Base-by-base conservation (phyloP, 352 stramenopile genomes). In the Nannochloropsis limnetica region DNA sequence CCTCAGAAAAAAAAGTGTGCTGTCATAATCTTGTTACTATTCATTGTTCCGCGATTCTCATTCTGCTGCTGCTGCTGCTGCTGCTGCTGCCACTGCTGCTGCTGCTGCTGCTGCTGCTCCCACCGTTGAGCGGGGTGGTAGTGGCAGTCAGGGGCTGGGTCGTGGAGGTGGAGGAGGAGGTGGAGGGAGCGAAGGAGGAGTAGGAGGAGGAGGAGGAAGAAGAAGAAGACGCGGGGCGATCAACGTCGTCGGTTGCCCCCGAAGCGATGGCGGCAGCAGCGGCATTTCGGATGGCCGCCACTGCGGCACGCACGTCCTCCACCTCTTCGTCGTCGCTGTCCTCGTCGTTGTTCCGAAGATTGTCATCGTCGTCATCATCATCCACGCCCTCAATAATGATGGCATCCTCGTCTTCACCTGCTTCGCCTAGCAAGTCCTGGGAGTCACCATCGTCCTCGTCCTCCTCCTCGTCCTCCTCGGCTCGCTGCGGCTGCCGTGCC, bases 361-460 rank as follows among this genome's bases (percentile, higher is more conserved):
- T 11, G n/a, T 28, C 20, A 74, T 74, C 61, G n/a, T 74, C 61
- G 61, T 74, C 54, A 5, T 69, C 54, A 28, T 69, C 54, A 28
- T 69, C 61, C 1, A 74, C 4, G 9, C 61, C 61, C 11, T 74
- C 61, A 4, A 74, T 74, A 11, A 74, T 74, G 61, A 74, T 74
- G 61, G n/a, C 22, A 74, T 74, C 61, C n/a, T 74, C 20, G 20
- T 74, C 61, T 25, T 25, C 61, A 25, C 61, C 61, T 27, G 15
- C n/a, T 31, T 74, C 61, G n/a, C 61, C 61, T 25, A 74, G 61
- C 61, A 74, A 11, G 61, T 25, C 61, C 61, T 74, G 61, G 11
- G 61, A 74, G 11, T 74, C 61, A 25, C 5, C 25, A 1, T 74
- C 61, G 11, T 74, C 61, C n/a, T 74, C 61, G 11, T 74, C 61